These are phyloP conservation scores for Macrophomina phaseolina DNA, from an alignment of 2,329 filamentous ascomycete genomes.

Conservation along the genomic window DNA sequence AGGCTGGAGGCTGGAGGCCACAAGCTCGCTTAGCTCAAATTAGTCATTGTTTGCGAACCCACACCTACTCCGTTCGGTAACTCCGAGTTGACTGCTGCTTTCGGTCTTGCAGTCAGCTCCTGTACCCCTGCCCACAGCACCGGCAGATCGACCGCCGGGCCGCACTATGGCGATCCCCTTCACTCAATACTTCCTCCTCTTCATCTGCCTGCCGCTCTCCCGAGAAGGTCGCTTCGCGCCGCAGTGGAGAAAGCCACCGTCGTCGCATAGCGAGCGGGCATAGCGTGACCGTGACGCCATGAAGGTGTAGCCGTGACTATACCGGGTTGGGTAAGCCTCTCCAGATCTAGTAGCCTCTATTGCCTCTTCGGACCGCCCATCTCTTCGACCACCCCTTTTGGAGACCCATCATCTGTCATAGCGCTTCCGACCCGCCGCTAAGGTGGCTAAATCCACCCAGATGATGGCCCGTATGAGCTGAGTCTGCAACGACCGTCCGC, in stretches of 20 bases:
- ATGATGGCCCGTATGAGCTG: neutral
- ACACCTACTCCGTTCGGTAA: too few species aligned
- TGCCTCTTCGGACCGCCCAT: neutral
- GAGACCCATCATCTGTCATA: neutral
- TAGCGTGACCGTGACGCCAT: neutral
- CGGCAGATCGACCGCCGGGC: constrained; percentile 4
- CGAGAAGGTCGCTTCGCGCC: neutral
- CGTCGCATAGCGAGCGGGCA: neutral
- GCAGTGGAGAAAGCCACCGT: too few species aligned
- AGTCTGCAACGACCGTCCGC: neutral
- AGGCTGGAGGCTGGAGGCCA: neutral
- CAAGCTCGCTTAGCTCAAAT: neutral
- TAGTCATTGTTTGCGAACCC: too few species aligned
- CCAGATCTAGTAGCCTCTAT: constrained; percentile 1
- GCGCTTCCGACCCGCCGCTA: neutral
- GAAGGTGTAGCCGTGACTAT: neutral
- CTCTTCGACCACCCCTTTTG: neutral
- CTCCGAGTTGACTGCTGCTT: neutral
- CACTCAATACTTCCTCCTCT: neutral
- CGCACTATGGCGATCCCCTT: neutral
- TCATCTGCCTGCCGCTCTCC: neutral
- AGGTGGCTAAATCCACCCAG: neutral
- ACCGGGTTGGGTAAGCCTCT: neutral
- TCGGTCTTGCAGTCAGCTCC: neutral
- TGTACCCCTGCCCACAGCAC: neutral